Percentiles rank a stretch among this genome's conserved stretches.
Evolutionary conservation across 495 filamentous ascomycete genomes (phyloP).

Genomic region (Pseudoneurospora amorphoporcata): DNA sequence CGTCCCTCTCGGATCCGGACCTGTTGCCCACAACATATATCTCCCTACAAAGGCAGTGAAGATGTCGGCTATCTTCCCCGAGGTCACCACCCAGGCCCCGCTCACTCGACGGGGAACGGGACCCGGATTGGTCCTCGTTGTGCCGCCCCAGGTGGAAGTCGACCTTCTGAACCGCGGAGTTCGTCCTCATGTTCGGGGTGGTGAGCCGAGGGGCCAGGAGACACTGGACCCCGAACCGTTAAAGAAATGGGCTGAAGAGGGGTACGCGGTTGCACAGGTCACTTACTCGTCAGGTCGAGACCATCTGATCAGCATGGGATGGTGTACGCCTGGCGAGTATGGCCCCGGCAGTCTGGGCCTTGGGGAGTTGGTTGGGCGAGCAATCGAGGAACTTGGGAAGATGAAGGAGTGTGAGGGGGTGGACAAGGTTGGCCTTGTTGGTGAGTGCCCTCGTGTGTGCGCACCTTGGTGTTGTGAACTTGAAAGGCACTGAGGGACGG

Average conservation of each 20-base stretch:
- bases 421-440: slow-evolving; percentile 24
- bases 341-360: no score
- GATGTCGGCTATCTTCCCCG: background rate
- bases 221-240: slow-evolving; percentile 36
- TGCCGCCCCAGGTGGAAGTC: background rate
- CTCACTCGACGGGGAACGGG: slow-evolving; percentile 46
- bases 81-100: slow-evolving; percentile 36
- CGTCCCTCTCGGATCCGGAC: background rate
- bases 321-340: no score
- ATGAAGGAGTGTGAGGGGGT: slow-evolving; percentile 18
- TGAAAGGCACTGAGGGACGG: background rate
- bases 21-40: no score
- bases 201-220: background rate
- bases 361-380: background rate
- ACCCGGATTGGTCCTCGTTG: slow-evolving; percentile 43
- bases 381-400: slow-evolving; percentile 14
- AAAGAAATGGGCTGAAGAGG: slow-evolving; percentile 52
- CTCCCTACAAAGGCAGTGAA: background rate
- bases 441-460: slow-evolving; percentile 13
- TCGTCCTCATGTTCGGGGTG: no score
- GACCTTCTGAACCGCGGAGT: background rate
- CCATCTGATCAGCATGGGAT: no score
- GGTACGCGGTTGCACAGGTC: slow-evolving; percentile 41
- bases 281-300: background rate
- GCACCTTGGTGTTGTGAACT: background rate